Conservation (phyloP, 176 grass and related monocot genomes). For the Urochloa ruziziensis region DNA sequence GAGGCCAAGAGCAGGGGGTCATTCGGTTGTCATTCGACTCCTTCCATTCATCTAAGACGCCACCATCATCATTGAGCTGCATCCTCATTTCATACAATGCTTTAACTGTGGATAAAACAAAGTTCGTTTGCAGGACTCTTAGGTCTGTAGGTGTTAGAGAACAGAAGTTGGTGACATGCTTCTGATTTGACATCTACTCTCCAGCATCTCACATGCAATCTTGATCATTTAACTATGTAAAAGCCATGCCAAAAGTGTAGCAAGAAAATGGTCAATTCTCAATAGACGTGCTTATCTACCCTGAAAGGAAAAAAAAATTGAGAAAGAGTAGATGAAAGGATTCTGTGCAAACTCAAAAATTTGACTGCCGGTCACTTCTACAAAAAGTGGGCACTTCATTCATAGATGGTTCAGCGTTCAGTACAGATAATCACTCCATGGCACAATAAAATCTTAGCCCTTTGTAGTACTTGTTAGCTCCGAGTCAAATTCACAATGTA, state of each 20-base stretch:
- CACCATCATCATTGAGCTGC: slow-evolving; percentile 34
- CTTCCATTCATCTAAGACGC: slow-evolving; percentile 50
- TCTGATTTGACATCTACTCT: neutral
- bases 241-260: no score
- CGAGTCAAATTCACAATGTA: neutral
- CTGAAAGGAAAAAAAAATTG: neutral
- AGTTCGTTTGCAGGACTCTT: neutral
- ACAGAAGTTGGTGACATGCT: neutral
- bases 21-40: slow-evolving; percentile 62
- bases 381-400: neutral
- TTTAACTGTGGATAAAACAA: slow-evolving; percentile 8
- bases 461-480: neutral
- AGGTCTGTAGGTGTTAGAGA: neutral
- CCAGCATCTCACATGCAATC: no score
- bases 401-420: neutral
- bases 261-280: neutral
- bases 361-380: slow-evolving; percentile 10
- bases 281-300: neutral
- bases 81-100: slow-evolving; percentile 50
- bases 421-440: no score
- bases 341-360: neutral
- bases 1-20: slow-evolving; percentile 38
- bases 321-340: neutral
- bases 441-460: no score
- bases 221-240: no score